These are phyloP conservation scores for Puccinia polysora DNA, from an alignment of 1,284 basidiomycete species.

Conservation along the genomic window DNA sequence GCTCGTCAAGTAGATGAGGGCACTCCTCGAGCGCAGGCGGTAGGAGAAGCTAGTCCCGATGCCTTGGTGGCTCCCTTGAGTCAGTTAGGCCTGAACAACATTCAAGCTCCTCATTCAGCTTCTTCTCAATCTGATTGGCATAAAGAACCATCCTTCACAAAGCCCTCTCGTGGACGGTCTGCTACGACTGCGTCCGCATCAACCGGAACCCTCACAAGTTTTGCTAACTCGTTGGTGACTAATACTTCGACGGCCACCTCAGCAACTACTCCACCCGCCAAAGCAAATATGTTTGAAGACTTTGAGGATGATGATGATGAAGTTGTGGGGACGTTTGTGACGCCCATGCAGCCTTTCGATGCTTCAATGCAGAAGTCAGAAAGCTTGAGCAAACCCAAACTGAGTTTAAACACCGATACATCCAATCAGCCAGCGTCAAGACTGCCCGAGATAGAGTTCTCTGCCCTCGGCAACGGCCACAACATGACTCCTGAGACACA, in stretches of 20 bases:
- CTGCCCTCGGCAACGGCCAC: no score
- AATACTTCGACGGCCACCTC: constrained; percentile 20
- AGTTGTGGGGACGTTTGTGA: constrained; percentile 41
- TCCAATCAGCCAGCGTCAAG: background rate
- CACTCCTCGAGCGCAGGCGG: no score
- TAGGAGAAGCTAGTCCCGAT: no score
- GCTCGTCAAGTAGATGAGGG: no score
- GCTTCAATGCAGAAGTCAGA: background rate
- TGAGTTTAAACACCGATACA: constrained; percentile 28
- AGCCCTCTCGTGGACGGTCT: constrained; percentile 8
- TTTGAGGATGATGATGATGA: constrained; percentile 42
- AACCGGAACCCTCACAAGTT: constrained; percentile 22
- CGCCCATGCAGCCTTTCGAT: constrained; percentile 38
- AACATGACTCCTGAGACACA: no score
- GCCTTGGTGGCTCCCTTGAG: no score
- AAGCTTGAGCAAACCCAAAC: constrained; percentile 23
- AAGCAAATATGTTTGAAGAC: constrained; percentile 22
- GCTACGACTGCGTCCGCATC: constrained; percentile 13
- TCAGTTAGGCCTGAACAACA: no score
- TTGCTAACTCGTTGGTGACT: constrained; percentile 2
- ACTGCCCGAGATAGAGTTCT: background rate
- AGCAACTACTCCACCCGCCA: background rate
- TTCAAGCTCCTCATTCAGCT: no score
- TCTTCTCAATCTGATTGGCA: no score
- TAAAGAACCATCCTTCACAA: no score